phyloP scores from a whole-genome alignment of 768 basidiomycete genomes.

The Asterophora lycoperdoides region DNA sequence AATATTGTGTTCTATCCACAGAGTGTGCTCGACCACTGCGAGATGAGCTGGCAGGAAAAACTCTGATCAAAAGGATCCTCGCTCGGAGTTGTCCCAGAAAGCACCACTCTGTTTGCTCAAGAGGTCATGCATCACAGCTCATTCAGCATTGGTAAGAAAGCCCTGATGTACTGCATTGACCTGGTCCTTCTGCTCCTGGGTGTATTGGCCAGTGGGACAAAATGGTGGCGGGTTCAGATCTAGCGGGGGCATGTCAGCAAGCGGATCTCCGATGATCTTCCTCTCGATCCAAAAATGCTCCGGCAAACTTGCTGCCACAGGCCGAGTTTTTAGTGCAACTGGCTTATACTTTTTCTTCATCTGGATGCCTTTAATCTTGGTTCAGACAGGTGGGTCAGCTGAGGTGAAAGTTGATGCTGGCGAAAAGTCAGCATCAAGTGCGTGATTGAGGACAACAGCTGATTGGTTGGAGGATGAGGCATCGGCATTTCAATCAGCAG shows the following conservation, averaged over 20 bases:
- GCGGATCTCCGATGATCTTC: constrained; percentile 17
- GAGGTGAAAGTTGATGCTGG: neutral
- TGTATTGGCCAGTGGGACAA: constrained; percentile 18
- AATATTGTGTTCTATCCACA: constrained; percentile 26
- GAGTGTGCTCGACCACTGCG: constrained; percentile 31
- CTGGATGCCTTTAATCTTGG: neutral
- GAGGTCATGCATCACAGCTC: constrained; percentile 28
- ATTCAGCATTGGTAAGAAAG: constrained; percentile 32
- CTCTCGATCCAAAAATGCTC: constrained; percentile 17
- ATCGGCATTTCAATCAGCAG: too few species aligned
- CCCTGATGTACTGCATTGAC: constrained; percentile 13
- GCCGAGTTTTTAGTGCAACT: constrained; percentile 15
- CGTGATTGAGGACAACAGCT: too few species aligned
- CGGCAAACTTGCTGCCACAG: constrained; percentile 12
- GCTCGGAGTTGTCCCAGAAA: constrained; percentile 35
- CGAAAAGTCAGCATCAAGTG: too few species aligned
- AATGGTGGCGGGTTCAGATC: constrained; percentile 12
- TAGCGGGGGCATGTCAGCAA: constrained; percentile 13
- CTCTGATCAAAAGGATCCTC: constrained; percentile 28
- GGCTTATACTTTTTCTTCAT: constrained; percentile 18
- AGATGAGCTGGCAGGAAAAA: constrained; percentile 31
- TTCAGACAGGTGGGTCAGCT: neutral
- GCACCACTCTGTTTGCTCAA: constrained; percentile 26
- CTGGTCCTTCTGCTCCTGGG: constrained; percentile 14
- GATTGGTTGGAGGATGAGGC: too few species aligned